A percentile compares a stretch with the other conserved stretches of the same genome.
phyloP scores from a whole-genome alignment of 23 red algal species.

The Chondrus crispus region DNA sequence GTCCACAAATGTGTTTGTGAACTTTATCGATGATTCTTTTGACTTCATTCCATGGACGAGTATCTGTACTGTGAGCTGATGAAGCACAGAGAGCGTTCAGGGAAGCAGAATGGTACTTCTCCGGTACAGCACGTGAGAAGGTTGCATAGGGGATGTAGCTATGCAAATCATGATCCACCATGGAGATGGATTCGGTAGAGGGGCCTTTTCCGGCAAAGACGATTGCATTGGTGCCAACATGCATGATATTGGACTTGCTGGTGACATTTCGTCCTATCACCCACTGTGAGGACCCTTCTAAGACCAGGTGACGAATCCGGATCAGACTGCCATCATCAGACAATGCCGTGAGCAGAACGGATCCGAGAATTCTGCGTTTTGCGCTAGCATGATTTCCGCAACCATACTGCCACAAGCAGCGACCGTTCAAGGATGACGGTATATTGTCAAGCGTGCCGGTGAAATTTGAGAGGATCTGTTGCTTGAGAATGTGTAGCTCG shows the following conservation, averaged over 20 bases:
- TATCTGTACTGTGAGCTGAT: neutral
- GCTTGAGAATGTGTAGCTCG: too few species aligned
- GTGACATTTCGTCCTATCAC: neutral
- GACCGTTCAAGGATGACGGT: too few species aligned
- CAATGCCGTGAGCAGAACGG: neutral
- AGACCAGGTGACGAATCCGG: neutral
- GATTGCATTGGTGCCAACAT: neutral
- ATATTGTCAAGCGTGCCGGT: too few species aligned
- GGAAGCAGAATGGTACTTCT: too few species aligned
- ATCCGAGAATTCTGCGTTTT: neutral
- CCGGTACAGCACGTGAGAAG: neutral
- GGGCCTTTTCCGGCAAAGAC: neutral
- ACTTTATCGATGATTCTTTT: neutral
- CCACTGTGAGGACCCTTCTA: slow-evolving; percentile 17
- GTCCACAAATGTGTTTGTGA: slow-evolving; percentile 36
- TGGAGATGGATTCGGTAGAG: neutral
- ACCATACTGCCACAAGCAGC: neutral
- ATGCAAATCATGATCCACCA: neutral
- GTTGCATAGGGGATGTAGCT: neutral
- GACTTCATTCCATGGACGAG: neutral
- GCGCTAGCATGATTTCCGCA: neutral
- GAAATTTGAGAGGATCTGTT: too few species aligned
- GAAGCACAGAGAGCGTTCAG: too few species aligned
- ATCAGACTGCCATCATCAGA: neutral
- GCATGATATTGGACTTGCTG: neutral